Conservation (phyloP, 306 rosid genomes). For the Vicia villosa region DNA sequence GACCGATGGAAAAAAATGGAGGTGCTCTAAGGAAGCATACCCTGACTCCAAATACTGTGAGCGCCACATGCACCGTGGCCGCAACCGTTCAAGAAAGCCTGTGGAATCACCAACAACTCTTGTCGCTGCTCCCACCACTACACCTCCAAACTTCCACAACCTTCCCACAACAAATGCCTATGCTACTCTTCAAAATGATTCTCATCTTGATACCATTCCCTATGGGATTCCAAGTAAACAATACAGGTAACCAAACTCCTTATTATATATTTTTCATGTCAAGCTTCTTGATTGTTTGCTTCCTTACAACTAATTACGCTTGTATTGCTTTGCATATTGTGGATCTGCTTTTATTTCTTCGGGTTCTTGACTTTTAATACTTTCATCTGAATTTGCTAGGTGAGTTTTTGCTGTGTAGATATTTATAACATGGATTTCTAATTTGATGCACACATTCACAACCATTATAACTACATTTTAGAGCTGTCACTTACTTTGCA, state of each 20-base stretch:
- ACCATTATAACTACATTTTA: conserved; percentile 7
- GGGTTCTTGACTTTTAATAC: neutral
- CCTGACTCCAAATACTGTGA: conserved; percentile 87
- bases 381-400: conserved; percentile 3
- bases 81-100: conserved; percentile 98
- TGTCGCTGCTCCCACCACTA: conserved; percentile 47
- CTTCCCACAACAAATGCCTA: conserved; percentile 53
- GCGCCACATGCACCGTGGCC: conserved; percentile 96
- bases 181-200: conserved; percentile 44
- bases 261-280: neutral
- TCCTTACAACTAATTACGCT: neutral
- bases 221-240: conserved; percentile 74
- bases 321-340: neutral
- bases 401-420: conserved; percentile 7
- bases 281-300: conserved; percentile 12
- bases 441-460: conserved; percentile 14
- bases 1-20: conserved; percentile 89
- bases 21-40: conserved; percentile 86
- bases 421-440: conserved; percentile 12
- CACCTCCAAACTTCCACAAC: conserved; percentile 55
- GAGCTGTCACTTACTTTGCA: conserved; percentile 19
- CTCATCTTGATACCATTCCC: conserved; percentile 69
- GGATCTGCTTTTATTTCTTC: conserved; percentile 4
- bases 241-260: conserved; percentile 52
- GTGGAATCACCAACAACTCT: conserved; percentile 83